These are phyloP conservation scores for Schizosaccharomyces osmophilus DNA, from an alignment of 805 yeast genomes.

Conservation along the genomic window DNA sequence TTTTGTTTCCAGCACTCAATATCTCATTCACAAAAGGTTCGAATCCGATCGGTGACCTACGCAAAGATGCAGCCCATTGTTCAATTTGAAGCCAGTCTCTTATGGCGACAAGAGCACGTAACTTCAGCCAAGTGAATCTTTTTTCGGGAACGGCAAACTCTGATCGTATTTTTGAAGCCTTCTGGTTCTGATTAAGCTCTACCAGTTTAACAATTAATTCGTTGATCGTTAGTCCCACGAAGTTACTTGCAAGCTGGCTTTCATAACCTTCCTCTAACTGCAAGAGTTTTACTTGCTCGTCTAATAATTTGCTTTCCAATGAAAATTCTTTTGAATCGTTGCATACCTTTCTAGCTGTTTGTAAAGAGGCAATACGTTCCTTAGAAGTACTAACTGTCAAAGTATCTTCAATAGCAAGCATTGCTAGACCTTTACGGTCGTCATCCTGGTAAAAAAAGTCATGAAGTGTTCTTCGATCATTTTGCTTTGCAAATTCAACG, in stretches of 20 bases:
- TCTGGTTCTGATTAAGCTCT: conserved; percentile 23
- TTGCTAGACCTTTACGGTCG: conserved; percentile 23
- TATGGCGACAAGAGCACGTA: conserved; percentile 23
- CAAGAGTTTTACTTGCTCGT: conserved; percentile 22
- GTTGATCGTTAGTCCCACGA: conserved; percentile 21
- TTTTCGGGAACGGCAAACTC: conserved; percentile 34
- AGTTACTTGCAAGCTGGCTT: conserved; percentile 18
- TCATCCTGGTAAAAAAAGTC: conserved; percentile 47
- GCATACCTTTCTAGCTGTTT: conserved; percentile 4
- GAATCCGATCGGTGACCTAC: conserved; percentile 50
- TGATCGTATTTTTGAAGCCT: conserved; percentile 24
- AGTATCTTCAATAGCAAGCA: conserved; percentile 16
- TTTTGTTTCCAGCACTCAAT: conserved; percentile 26
- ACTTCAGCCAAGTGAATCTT: conserved; percentile 29
- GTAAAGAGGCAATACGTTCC: conserved; percentile 1
- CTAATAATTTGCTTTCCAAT: conserved; percentile 12
- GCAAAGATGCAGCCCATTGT: conserved; percentile 22
- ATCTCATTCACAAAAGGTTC: conserved; percentile 35
- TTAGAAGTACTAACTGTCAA: not conserved
- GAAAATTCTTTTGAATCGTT: not conserved
- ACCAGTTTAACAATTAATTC: conserved; percentile 26
- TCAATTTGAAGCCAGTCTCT: conserved; percentile 33
- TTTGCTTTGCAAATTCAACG: conserved; percentile 14
- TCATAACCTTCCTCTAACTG: conserved; percentile 24
- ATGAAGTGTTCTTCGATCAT: conserved; percentile 19